phyloP scores from a whole-genome alignment of 345 rosid genomes.

The Moricandia moricandioides region DNA sequence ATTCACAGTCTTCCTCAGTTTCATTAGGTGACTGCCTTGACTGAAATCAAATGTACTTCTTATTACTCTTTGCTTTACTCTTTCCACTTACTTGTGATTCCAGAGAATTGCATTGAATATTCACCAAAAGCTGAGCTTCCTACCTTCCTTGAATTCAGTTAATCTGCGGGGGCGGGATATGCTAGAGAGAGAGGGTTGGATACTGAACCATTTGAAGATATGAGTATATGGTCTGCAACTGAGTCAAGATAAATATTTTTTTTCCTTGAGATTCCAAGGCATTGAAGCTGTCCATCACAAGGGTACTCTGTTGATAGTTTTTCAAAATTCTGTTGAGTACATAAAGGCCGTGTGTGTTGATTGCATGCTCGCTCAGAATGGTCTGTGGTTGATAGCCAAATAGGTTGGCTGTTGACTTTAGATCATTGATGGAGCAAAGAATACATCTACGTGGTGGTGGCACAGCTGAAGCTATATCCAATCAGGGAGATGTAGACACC shows the following conservation, averaged over 20 bases:
- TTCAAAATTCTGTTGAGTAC: not conserved
- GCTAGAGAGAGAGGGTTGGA: not conserved
- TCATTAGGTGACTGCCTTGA: not conserved
- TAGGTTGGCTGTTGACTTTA: conserved; percentile 17
- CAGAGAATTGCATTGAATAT: conserved; percentile 5
- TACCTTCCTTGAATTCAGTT: not conserved
- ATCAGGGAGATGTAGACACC: conserved; percentile 35
- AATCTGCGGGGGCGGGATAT: not conserved
- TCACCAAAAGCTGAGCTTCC: not conserved
- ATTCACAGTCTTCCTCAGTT: too few relatives aligned
- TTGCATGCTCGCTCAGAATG: conserved; percentile 23
- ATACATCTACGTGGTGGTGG: conserved; percentile 48
- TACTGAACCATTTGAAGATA: not conserved
- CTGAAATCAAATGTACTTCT: conserved; percentile 4
- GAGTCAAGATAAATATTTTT: not conserved
- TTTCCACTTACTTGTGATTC: not conserved
- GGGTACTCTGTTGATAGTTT: not conserved
- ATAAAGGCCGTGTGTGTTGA: not conserved
- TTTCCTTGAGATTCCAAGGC: not conserved
- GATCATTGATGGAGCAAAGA: conserved; percentile 41
- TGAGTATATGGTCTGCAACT: not conserved
- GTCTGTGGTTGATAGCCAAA: conserved; percentile 34
- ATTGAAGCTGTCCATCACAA: not conserved
- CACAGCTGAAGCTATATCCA: conserved; percentile 26
- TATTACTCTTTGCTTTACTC: not conserved